Evolutionary conservation across 768 basidiomycete species (phyloP).

Genomic region (Xerocomus spinulosus): DNA sequence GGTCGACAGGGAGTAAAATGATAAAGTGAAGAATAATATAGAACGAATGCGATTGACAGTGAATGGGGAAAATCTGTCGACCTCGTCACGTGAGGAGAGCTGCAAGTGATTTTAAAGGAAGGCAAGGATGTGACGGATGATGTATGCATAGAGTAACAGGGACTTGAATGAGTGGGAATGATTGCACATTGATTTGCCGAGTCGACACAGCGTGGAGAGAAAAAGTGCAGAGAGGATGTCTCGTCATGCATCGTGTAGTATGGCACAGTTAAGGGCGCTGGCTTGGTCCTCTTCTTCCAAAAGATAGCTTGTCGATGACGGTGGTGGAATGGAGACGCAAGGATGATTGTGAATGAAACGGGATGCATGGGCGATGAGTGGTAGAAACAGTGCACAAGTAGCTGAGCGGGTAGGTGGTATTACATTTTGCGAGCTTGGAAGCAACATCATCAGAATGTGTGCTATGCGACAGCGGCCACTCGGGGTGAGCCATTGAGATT

Average conservation of each 20-base stretch:
- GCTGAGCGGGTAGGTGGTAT: conserved; percentile 56
- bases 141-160: conserved; percentile 56
- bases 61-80: conserved; percentile 48
- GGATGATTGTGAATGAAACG: conserved; percentile 57
- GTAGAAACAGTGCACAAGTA: conserved; percentile 60
- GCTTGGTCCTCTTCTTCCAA: conserved; percentile 14
- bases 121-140: conserved; percentile 46
- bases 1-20: conserved; percentile 37
- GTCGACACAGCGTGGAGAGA: conserved; percentile 15
- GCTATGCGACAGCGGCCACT: conserved; percentile 54
- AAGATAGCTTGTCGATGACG: conserved; percentile 48
- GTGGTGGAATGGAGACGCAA: conserved; percentile 40
- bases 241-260: conserved; percentile 17
- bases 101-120: conserved; percentile 38
- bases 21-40: conserved; percentile 86
- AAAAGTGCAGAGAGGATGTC: conserved; percentile 7
- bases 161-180: conserved; percentile 39
- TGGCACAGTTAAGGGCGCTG: conserved; percentile 15
- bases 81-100: conserved; percentile 47
- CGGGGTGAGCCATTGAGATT: conserved; percentile 65
- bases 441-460: conserved; percentile 38
- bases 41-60: conserved; percentile 50
- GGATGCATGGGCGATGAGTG: conserved; percentile 63
- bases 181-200: conserved; percentile 29
- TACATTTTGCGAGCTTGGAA: conserved; percentile 74